Conservation (phyloP, 495 filamentous ascomycete species). For the Neurospora tetraspora region DNA sequence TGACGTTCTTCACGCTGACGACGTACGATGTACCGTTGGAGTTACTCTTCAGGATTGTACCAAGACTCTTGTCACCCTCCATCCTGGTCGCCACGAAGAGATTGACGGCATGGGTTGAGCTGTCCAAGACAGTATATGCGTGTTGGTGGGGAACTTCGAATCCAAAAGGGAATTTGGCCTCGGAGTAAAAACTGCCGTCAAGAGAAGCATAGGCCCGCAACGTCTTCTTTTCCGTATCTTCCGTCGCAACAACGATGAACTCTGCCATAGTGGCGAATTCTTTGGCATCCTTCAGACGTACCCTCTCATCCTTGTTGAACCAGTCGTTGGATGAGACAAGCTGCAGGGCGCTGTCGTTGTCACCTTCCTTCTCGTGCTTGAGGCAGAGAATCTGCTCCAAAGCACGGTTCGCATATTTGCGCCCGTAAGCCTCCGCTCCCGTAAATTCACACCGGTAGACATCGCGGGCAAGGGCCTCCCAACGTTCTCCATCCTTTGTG, state of each 20-base stretch:
- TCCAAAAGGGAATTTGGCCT: slow-evolving; percentile 74
- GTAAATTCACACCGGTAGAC: slow-evolving; percentile 78
- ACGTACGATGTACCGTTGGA: slow-evolving; percentile 95
- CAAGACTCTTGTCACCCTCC: slow-evolving; percentile 51
- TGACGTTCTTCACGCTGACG: slow-evolving; percentile 64
- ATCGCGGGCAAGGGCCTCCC: slow-evolving; percentile 56
- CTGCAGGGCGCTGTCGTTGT: slow-evolving; percentile 50
- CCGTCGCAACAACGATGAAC: slow-evolving; percentile 82
- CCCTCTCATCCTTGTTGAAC: slow-evolving; percentile 46
- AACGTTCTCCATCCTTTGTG: slow-evolving; percentile 64
- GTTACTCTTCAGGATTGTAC: slow-evolving; percentile 93
- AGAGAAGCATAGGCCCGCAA: slow-evolving; percentile 73
- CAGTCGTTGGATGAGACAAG: slow-evolving; percentile 67
- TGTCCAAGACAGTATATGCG: slow-evolving; percentile 87
- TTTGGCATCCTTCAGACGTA: slow-evolving; percentile 57
- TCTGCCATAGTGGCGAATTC: slow-evolving; percentile 89
- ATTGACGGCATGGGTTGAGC: slow-evolving; percentile 85
- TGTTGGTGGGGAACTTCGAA: slow-evolving; percentile 63
- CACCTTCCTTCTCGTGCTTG: slow-evolving; percentile 53
- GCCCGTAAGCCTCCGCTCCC: slow-evolving; percentile 41
- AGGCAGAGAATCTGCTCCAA: slow-evolving; percentile 74
- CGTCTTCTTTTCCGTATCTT: slow-evolving; percentile 51
- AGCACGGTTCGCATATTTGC: slow-evolving; percentile 50
- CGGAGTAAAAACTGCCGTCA: slow-evolving; percentile 71
- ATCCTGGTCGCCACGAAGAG: slow-evolving; percentile 73